These are phyloP conservation scores for Dichotomopilus funicola DNA, from an alignment of 2,329 filamentous ascomycete species.

Conservation along the genomic window DNA sequence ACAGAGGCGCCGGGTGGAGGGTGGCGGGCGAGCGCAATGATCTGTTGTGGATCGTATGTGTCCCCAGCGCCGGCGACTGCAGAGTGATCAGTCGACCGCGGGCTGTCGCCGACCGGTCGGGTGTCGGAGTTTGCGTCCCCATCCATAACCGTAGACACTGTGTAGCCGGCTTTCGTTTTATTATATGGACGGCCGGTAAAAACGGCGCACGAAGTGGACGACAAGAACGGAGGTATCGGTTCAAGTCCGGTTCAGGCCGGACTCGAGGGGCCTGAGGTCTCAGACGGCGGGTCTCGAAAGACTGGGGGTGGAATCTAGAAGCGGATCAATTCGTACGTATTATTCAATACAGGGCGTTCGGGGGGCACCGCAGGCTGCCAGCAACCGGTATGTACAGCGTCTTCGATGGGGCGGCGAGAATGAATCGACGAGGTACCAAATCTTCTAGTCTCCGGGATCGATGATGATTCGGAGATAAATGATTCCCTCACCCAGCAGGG, in stretches of 20 bases:
- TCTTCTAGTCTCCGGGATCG: too few species aligned
- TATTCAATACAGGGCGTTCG: too few species aligned
- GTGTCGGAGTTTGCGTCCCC: constrained; percentile 10
- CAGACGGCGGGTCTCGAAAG: background rate
- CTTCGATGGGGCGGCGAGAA: too few species aligned
- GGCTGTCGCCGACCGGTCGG: constrained; percentile 13
- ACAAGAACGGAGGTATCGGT: too few species aligned
- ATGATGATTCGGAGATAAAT: too few species aligned
- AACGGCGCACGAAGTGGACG: background rate
- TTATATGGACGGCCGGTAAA: background rate
- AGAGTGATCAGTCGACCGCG: constrained; percentile 9
- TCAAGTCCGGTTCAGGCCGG: too few species aligned
- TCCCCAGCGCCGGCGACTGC: constrained; percentile 14
- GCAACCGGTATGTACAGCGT: too few species aligned
- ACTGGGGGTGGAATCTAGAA: background rate
- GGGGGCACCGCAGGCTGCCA: too few species aligned
- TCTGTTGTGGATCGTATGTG: constrained; percentile 24
- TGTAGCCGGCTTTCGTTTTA: background rate
- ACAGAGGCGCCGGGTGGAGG: constrained; percentile 25
- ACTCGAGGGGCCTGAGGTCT: background rate
- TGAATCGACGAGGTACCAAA: too few species aligned
- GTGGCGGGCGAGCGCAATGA: constrained; percentile 23
- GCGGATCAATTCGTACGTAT: too few species aligned
- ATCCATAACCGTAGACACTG: constrained; percentile 11
- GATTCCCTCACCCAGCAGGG: too few species aligned